Base-by-base conservation (phyloP, 805 yeast genomes). In the Pichia membranifaciens region DNA sequence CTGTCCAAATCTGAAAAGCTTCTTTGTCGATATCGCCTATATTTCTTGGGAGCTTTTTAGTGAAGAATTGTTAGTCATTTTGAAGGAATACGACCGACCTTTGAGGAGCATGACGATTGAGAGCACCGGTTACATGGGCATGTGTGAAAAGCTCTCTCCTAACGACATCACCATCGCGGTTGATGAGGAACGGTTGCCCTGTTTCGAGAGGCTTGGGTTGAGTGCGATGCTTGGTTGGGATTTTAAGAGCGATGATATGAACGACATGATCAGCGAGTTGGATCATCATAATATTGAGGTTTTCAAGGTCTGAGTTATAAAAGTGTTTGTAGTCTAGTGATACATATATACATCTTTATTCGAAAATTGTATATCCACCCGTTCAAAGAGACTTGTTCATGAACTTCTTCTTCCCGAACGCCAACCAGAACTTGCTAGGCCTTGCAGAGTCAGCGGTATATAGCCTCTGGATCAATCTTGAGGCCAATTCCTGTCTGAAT, bases 401-500 rank as follows among this genome's bases (percentile, higher is more conserved):
- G 65, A 93, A 93, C 64, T 87, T 81, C 69, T 95, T 84, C 70
- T 93, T 82, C 35, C 96, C 86, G 67, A 93, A 93, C 2, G 97
- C 96, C 59, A 93, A 70, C 99, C 99, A 93, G 70, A 78, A 82
- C 67, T 91, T 93, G 58, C 91, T 84, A 34, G 99, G 98, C 17
- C 59, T 61, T 9, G 69, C 60, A 43, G 69, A 71, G 44, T 76
- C 79, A 15, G 79, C 85, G 31, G 68, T 73, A 62, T 86, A 88
- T 38, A 93, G 71, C 60, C 89, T 76, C 56, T 74, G 78, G 55
- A 91, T 73, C 61, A 93, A 76, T 53, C 99, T 76, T 55, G 78
- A 76, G 13, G 95, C 86, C 61, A 90, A 73, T 65, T 93, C 98
- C 69, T 93, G 98, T 69, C 99, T 83, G 69, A 93, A 88, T 65